phyloP scores from a whole-genome alignment of 2,329 filamentous ascomycete genomes.

The Aspergillus hiratsukae region DNA sequence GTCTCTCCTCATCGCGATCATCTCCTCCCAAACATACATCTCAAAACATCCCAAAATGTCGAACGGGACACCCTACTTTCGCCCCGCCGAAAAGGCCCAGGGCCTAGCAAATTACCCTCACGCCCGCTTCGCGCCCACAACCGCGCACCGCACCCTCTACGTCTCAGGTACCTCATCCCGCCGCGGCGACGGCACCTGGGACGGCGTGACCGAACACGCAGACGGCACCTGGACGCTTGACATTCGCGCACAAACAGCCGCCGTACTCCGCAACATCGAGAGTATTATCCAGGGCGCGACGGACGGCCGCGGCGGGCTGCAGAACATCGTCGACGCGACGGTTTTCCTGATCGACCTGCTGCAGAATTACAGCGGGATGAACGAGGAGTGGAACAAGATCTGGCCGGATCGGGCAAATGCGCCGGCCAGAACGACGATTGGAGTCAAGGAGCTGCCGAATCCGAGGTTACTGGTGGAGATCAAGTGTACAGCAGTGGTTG shows the following conservation, averaged over 20 bases:
- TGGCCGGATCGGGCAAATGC: slow-evolving; percentile 34
- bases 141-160: slow-evolving; percentile 35
- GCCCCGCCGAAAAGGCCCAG: slow-evolving; percentile 26
- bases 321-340: slow-evolving; percentile 39
- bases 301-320: slow-evolving; percentile 31
- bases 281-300: slow-evolving; percentile 36
- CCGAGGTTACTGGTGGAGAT: slow-evolving; percentile 20
- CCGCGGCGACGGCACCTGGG: slow-evolving; percentile 33
- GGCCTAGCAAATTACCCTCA: slow-evolving; percentile 34
- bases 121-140: slow-evolving; percentile 30
- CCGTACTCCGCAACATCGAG: slow-evolving; percentile 38
- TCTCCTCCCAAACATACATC: neutral
- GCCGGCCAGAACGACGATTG: slow-evolving; percentile 28
- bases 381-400: slow-evolving; percentile 44
- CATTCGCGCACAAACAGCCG: slow-evolving; percentile 36
- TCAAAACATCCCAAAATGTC: slow-evolving; percentile 7
- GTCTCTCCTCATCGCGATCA: neutral
- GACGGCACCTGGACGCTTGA: slow-evolving; percentile 34
- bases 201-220: slow-evolving; percentile 33
- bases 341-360: slow-evolving; percentile 42
- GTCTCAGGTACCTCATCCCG: slow-evolving; percentile 39
- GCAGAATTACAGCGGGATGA: slow-evolving; percentile 41
- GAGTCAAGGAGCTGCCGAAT: slow-evolving; percentile 18
- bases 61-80: slow-evolving; percentile 31
- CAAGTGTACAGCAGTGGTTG: slow-evolving; percentile 14